Conservation (phyloP, 1,284 basidiomycete species). For the Puccinia novopanici region DNA sequence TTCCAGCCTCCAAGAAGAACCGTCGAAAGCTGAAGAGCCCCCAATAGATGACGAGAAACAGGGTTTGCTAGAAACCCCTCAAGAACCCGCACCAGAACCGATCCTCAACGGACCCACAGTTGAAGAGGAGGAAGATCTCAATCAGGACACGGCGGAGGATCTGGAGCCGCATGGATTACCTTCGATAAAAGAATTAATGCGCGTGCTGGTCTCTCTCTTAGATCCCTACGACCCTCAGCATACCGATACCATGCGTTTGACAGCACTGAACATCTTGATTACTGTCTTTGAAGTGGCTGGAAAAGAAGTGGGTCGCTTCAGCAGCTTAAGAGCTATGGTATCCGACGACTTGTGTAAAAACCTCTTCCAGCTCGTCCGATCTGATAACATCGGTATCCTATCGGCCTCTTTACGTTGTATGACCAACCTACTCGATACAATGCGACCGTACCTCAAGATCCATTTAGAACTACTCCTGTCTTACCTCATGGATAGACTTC, state of each 20-base stretch:
- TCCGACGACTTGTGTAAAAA: constrained; percentile 92
- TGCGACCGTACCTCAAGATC: constrained; percentile 84
- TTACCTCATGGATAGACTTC: constrained; percentile 87
- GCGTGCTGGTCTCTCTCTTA: constrained; percentile 90
- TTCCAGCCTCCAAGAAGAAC: constrained; percentile 52
- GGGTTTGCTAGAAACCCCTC: not conserved
- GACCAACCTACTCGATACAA: constrained; percentile 82
- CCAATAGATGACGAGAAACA: constrained; percentile 52
- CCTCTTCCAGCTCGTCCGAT: constrained; percentile 88
- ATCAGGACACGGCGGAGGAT: constrained; percentile 41
- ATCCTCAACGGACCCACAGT: constrained; percentile 20
- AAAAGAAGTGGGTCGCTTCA: constrained; percentile 67
- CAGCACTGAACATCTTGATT: constrained; percentile 83
- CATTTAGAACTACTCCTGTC: constrained; percentile 94
- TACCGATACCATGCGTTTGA: constrained; percentile 91
- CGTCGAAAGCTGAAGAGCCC: constrained; percentile 54
- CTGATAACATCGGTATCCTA: constrained; percentile 79
- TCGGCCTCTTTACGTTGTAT: constrained; percentile 80
- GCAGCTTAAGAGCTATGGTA: constrained; percentile 72
- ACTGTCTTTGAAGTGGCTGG: constrained; percentile 86
- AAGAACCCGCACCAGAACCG: constrained; percentile 8
- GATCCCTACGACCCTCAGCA: constrained; percentile 93
- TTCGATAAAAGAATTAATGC: constrained; percentile 86
- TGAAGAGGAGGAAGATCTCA: constrained; percentile 55
- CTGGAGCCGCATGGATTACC: constrained; percentile 76